A percentile compares a stretch with the other conserved stretches of the same genome.
phyloP scores from a whole-genome alignment of 371 early-diverging fungal genomes.

The Vairimorpha apis region DNA sequence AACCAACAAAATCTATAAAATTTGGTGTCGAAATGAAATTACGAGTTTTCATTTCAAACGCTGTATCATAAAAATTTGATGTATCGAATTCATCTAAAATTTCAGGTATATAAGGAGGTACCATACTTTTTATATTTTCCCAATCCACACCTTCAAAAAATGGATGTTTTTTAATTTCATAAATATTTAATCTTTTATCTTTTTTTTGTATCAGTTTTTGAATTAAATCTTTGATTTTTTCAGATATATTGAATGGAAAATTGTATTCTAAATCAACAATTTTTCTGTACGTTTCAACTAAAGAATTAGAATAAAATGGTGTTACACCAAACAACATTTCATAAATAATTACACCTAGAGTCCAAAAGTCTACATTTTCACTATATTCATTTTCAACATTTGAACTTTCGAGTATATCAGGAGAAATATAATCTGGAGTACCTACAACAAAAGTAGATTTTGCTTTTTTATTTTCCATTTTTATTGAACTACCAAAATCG shows the following conservation, averaged over 20 bases:
- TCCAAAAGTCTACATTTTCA: slow-evolving; percentile 86
- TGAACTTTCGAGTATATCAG: slow-evolving; percentile 81
- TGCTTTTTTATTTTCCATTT: slow-evolving; percentile 63
- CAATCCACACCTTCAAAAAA: slow-evolving; percentile 81
- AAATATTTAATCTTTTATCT: slow-evolving; percentile 66
- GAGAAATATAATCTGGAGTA: slow-evolving; percentile 89
- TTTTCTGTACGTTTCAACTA: slow-evolving; percentile 80
- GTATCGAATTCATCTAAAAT: slow-evolving; percentile 68
- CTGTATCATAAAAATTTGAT: slow-evolving; percentile 67
- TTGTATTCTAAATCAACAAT: slow-evolving; percentile 63
- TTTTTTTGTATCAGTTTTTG: slow-evolving; percentile 61
- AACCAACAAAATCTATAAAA: slow-evolving; percentile 59
- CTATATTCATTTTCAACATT: slow-evolving; percentile 66
- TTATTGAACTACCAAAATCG: slow-evolving; percentile 74
- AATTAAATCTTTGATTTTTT: slow-evolving; percentile 57
- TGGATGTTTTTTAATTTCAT: slow-evolving; percentile 72
- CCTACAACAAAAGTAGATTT: slow-evolving; percentile 79
- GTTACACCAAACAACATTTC: slow-evolving; percentile 81
- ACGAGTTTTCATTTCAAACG: slow-evolving; percentile 48
- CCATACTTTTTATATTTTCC: slow-evolving; percentile 65
- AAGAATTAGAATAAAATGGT: slow-evolving; percentile 85
- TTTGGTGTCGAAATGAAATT: no score
- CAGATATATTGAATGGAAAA: slow-evolving; percentile 54
- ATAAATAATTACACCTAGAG: slow-evolving; percentile 87
- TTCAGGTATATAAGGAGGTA: slow-evolving; percentile 73